Evolutionary conservation across 1,284 basidiomycete genomes (phyloP), one percentile per base, ranked within the genome.

Genomic region (Grifola frondosa): DNA sequence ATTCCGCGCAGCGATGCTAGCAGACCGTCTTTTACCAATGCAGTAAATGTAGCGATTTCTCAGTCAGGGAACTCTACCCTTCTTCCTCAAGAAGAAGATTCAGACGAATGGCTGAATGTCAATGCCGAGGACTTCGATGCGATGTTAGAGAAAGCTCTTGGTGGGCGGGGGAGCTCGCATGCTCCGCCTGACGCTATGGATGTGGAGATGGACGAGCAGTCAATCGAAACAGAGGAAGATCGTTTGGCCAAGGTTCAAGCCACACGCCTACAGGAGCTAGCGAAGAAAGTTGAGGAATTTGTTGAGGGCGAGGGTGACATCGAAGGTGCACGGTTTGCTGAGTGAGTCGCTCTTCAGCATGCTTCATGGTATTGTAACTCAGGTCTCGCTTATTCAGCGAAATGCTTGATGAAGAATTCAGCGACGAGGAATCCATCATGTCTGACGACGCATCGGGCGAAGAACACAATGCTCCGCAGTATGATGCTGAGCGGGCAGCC

Each of bases 241-340:
- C 66, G 56, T 26, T 24, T 75, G 8, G 72, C 76, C 9, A 73
- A 79, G 24, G 75, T 78, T 42, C 85, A 92, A 58, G 85, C 91
- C 2, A 62, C 73, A 13, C 80, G 77, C 42, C 66, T 97, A 32
- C 79, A 81, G 53, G 75, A 80, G 49, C 73, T 97, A 37, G 92
- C 94, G 9, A 71, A 77, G 49, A 90, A 91, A 62, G 89, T 97
- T 1, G 84, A 91, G 58, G 73, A 75, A 22, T 97, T 97, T 60
- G 81, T 97, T 2, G 84, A 92, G 53, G 91, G 88, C 2, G 69
- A 93, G 61, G 94, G 94, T 5, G 85, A 89, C 51, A 50, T 96
- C 5, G 84, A 91, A 54, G 94, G 94, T 2, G 94, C 91, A 0
- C 67, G 75, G 49, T 95, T 97, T 58, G 80, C 85, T 37, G 93